Conservation (phyloP, 768 basidiomycete species). For the Tulasnella sp. region DNA sequence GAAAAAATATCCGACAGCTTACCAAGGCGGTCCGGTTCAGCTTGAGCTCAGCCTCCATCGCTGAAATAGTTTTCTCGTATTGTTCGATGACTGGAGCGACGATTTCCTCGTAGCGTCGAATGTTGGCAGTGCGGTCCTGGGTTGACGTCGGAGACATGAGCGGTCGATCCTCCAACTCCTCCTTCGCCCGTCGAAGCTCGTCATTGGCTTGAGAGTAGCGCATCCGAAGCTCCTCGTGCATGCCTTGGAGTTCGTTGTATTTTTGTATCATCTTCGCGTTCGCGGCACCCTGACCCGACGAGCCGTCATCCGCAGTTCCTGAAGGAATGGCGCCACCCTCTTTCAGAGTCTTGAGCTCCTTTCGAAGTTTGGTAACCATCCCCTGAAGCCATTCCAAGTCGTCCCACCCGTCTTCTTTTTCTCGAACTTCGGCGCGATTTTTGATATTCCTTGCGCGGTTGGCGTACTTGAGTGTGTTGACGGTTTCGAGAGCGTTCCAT, state of each 20-base stretch:
- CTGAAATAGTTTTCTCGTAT: conserved; percentile 94
- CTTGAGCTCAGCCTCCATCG: conserved; percentile 89
- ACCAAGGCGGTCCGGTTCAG: conserved; percentile 77
- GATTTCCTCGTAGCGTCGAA: conserved; percentile 81
- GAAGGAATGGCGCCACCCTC: conserved; percentile 48
- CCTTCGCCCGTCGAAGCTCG: conserved; percentile 74
- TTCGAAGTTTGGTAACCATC: conserved; percentile 77
- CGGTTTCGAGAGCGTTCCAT: conserved; percentile 90
- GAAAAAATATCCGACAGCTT: conserved; percentile 23
- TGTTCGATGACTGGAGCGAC: conserved; percentile 98
- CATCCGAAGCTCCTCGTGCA: conserved; percentile 76
- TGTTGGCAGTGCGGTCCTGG: conserved; percentile 35
- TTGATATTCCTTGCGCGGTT: conserved; percentile 97
- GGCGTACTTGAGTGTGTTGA: conserved; percentile 95
- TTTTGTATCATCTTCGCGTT: conserved; percentile 75
- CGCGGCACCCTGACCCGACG: conserved; percentile 45
- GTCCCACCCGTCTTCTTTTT: conserved; percentile 97
- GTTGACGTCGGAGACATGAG: conserved; percentile 49
- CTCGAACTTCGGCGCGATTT: conserved; percentile 86
- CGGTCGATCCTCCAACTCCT: conserved; percentile 73
- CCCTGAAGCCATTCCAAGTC: conserved; percentile 95
- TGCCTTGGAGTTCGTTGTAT: conserved; percentile 78
- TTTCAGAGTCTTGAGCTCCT: conserved; percentile 78
- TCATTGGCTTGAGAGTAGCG: conserved; percentile 87
- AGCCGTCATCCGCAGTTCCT: conserved; percentile 29